Evolutionary conservation across 2,329 filamentous ascomycete species (phyloP).

Genomic region (Thyridium curvatum): DNA sequence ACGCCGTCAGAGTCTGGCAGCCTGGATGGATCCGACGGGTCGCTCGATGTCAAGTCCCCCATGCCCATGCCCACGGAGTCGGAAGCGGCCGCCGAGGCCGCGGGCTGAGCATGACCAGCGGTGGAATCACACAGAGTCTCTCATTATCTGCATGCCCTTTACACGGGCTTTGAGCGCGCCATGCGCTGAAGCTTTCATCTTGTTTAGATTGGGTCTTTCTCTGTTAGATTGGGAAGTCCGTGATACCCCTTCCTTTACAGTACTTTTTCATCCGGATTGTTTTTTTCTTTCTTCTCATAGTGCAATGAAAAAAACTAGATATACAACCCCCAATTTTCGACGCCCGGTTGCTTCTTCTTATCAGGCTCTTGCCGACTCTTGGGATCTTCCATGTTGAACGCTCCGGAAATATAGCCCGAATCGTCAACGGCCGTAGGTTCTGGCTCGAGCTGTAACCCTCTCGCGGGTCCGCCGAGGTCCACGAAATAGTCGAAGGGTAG

Average conservation of each 20-base stretch:
- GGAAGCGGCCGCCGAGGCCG: background rate
- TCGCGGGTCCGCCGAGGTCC: too few species aligned
- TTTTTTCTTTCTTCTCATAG: too few species aligned
- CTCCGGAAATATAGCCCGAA: too few species aligned
- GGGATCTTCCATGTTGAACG: too few species aligned
- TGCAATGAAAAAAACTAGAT: too few species aligned
- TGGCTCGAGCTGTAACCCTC: too few species aligned
- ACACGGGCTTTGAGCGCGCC: background rate
- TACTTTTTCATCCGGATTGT: background rate
- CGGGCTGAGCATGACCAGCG: background rate
- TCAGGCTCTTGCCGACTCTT: too few species aligned
- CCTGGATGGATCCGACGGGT: background rate
- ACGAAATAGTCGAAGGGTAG: too few species aligned
- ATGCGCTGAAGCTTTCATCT: constrained; percentile 3
- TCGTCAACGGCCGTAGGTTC: too few species aligned
- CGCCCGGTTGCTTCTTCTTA: too few species aligned
- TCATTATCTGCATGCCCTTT: background rate
- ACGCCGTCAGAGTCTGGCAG: background rate
- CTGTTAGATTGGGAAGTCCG: constrained; percentile 8
- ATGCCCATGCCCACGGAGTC: background rate
- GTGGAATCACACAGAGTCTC: background rate
- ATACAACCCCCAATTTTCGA: too few species aligned
- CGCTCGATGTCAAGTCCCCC: background rate
- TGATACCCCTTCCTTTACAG: constrained; percentile 9
- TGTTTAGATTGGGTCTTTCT: constrained; percentile 5